Percentiles rank a stretch among this genome's conserved stretches.
Evolutionary conservation across 1,284 basidiomycete genomes (phyloP).

Genomic region (Puccinia coronata): DNA sequence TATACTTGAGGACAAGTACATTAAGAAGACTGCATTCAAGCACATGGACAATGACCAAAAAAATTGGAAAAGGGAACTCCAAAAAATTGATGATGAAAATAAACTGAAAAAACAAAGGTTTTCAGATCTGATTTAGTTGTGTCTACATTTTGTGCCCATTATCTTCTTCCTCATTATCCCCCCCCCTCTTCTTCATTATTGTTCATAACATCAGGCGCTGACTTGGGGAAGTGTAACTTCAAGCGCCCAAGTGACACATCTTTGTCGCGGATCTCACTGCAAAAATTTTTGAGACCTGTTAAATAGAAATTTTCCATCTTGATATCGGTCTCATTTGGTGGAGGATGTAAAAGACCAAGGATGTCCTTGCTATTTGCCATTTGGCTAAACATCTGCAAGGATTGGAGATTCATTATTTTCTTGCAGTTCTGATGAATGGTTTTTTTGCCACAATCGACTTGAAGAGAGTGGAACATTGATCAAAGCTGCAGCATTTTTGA

Average conservation of each 20-base stretch:
- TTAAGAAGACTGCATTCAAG: not conserved
- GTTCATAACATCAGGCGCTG: no score
- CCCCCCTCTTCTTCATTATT: no score
- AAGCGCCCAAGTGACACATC: no score
- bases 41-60: not conserved
- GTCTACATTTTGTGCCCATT: no score
- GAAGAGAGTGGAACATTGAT: not conserved
- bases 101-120: not conserved
- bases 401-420: not conserved
- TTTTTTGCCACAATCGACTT: not conserved
- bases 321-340: not conserved
- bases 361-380: not conserved
- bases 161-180: no score
- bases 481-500: not conserved
- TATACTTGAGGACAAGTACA: not conserved
- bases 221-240: no score
- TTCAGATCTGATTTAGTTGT: not conserved
- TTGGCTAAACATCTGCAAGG: not conserved
- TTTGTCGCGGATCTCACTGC: no score
- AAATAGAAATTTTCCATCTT: not conserved
- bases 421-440: not conserved
- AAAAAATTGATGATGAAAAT: not conserved
- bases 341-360: not conserved
- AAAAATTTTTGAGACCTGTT: not conserved
- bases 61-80: no score